These are phyloP conservation scores for Canariomyces notabilis DNA, from an alignment of 2,329 filamentous ascomycete genomes.

Conservation along the genomic window DNA sequence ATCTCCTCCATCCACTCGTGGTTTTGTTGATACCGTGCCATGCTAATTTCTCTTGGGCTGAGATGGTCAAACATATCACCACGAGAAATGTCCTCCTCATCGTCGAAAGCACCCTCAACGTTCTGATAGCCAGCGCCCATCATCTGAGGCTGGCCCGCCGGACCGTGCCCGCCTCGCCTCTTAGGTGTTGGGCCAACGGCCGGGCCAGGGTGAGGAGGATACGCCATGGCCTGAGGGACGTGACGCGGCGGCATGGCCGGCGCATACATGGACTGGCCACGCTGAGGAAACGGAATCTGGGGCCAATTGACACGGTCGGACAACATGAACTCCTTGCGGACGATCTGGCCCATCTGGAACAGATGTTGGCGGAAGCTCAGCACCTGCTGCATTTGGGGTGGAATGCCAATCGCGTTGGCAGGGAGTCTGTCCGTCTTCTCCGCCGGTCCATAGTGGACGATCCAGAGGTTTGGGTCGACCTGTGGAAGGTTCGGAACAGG, in stretches of 20 bases:
- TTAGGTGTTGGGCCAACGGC: slow-evolving; percentile 51
- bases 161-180: slow-evolving; percentile 37
- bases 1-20: slow-evolving; percentile 99
- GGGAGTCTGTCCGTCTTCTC: slow-evolving; percentile 71
- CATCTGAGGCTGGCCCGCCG: slow-evolving; percentile 19
- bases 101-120: slow-evolving; percentile 56
- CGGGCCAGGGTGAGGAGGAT: slow-evolving; percentile 46
- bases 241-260: slow-evolving; percentile 41
- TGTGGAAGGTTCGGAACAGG: slow-evolving; percentile 64
- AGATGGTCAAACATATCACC: slow-evolving; percentile 88
- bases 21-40: slow-evolving; percentile 84
- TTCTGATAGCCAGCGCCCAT: slow-evolving; percentile 21
- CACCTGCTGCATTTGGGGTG: slow-evolving; percentile 54
- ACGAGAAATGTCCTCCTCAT: slow-evolving; percentile 82
- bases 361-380: slow-evolving; percentile 60
- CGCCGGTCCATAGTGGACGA: slow-evolving; percentile 81
- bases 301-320: slow-evolving; percentile 89
- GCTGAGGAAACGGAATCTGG: slow-evolving; percentile 64
- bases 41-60: slow-evolving; percentile 83
- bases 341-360: slow-evolving; percentile 72
- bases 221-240: slow-evolving; percentile 58
- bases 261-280: slow-evolving; percentile 48
- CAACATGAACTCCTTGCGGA: slow-evolving; percentile 91
- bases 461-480: slow-evolving; percentile 78
- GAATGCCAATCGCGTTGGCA: slow-evolving; percentile 59